phyloP scores from a whole-genome alignment of 352 stramenopile genomes.

The Globisporangium barbulae region DNA sequence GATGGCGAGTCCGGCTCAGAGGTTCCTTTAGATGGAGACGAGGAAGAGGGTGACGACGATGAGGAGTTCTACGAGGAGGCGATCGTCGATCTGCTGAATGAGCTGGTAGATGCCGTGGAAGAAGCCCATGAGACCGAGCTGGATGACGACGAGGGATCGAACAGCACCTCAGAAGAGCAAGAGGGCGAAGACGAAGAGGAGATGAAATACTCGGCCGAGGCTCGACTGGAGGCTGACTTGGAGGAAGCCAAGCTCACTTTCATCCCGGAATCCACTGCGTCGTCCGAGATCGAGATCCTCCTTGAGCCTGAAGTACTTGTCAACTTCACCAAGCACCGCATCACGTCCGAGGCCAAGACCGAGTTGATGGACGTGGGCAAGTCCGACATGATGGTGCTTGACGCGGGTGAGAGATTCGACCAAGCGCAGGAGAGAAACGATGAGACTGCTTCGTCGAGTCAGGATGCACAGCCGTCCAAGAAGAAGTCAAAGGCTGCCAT shows the following conservation, averaged over 20 bases:
- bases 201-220: neutral
- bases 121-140: slow-evolving; percentile 3
- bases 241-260: slow-evolving; percentile 5
- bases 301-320: slow-evolving; percentile 10
- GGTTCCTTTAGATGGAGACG: slow-evolving; percentile 15
- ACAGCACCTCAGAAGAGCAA: neutral
- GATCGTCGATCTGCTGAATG: slow-evolving; percentile 27
- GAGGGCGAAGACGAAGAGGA: slow-evolving; percentile 9
- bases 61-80: slow-evolving; percentile 18
- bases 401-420: neutral
- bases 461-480: slow-evolving; percentile 11
- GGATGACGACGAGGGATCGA: slow-evolving; percentile 15
- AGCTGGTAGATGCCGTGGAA: slow-evolving; percentile 18
- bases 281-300: slow-evolving; percentile 1
- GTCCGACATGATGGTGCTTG: slow-evolving; percentile 21
- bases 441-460: slow-evolving; percentile 4
- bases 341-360: slow-evolving; percentile 21
- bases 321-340: neutral
- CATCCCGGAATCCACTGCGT: neutral
- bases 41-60: slow-evolving; percentile 6
- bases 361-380: slow-evolving; percentile 28
- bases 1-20: slow-evolving; percentile 17
- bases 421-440: slow-evolving; percentile 8
- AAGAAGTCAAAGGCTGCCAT: slow-evolving; percentile 16
- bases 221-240: neutral